Percentiles rank a stretch among this genome's conserved stretches.
phyloP scores from a whole-genome alignment of 371 early-diverging fungal genomes.

The Mucor lusitanicus region DNA sequence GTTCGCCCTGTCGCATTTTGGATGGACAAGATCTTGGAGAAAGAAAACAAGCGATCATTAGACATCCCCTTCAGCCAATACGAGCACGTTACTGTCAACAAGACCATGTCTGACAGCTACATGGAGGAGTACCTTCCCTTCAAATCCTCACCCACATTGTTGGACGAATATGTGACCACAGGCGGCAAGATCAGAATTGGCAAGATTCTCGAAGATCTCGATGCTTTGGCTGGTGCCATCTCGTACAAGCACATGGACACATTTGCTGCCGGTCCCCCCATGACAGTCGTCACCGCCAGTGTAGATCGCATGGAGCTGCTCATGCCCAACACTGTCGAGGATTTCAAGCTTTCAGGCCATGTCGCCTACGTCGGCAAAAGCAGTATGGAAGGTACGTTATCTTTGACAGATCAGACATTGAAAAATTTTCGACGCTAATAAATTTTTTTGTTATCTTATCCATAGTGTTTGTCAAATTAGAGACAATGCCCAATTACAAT shows the following conservation, averaged over 20 bases:
- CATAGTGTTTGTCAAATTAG: slow-evolving; percentile 70
- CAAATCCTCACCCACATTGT: slow-evolving; percentile 68
- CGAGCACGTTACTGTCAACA: slow-evolving; percentile 2
- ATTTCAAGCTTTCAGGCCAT: slow-evolving; percentile 75
- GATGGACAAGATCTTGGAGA: slow-evolving; percentile 37
- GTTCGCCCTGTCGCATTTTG: slow-evolving; percentile 40
- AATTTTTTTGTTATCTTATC: neutral
- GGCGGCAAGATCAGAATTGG: slow-evolving; percentile 67
- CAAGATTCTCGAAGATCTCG: slow-evolving; percentile 74
- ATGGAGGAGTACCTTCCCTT: slow-evolving; percentile 80
- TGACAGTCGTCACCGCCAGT: slow-evolving; percentile 84
- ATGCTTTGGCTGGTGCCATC: slow-evolving; percentile 81
- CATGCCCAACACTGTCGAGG: slow-evolving; percentile 59
- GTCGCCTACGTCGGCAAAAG: slow-evolving; percentile 82
- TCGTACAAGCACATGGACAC: slow-evolving; percentile 77
- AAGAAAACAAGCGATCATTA: slow-evolving; percentile 14
- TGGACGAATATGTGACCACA: slow-evolving; percentile 81
- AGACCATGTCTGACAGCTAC: slow-evolving; percentile 64
- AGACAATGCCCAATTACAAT: slow-evolving; percentile 41
- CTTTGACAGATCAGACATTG: neutral
- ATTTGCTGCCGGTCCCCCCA: slow-evolving; percentile 46
- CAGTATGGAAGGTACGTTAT: slow-evolving; percentile 73
- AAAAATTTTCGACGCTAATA: neutral
- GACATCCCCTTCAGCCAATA: neutral
- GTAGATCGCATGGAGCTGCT: slow-evolving; percentile 87